Percentiles rank a stretch among this genome's conserved stretches.
Evolutionary conservation across 1,284 basidiomycete species (phyloP).

Genomic region (Trichosporon faecale): DNA sequence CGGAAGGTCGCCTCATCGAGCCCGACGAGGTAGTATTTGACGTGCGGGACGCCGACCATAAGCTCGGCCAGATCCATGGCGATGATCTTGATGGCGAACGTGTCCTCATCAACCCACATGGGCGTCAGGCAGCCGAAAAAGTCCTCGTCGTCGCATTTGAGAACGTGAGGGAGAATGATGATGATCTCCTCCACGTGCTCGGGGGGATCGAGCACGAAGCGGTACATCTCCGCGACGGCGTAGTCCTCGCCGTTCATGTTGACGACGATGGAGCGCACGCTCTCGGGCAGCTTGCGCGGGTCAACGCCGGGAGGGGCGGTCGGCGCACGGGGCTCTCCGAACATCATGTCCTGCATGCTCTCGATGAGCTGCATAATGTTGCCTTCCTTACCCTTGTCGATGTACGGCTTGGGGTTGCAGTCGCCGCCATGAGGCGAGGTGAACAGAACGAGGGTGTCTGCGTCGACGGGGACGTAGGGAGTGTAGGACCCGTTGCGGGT

Average conservation of each 20-base stretch:
- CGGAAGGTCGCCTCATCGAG: background rate
- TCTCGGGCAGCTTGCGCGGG: background rate
- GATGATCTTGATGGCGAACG: constrained; percentile 6
- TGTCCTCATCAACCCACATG: constrained; percentile 10
- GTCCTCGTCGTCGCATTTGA: too few relatives aligned
- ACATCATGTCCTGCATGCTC: background rate
- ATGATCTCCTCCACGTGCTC: background rate
- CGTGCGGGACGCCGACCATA: background rate
- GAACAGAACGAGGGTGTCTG: background rate
- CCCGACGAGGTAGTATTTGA: background rate
- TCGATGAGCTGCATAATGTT: background rate
- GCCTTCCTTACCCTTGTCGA: background rate
- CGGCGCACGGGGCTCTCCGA: background rate
- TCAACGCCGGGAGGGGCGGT: background rate
- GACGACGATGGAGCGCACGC: background rate
- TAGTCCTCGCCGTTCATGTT: background rate
- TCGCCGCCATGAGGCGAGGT: background rate
- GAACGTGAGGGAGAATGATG: background rate
- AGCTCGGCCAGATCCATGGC: constrained; percentile 1
- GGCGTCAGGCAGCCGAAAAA: constrained; percentile 36
- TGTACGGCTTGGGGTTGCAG: background rate
- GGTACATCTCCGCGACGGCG: background rate
- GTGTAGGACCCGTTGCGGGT: background rate
- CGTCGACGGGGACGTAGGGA: background rate
- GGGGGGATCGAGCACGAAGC: background rate